Conservation (phyloP, 2,329 filamentous ascomycete species). For the Arthrobotrys sinensis region DNA sequence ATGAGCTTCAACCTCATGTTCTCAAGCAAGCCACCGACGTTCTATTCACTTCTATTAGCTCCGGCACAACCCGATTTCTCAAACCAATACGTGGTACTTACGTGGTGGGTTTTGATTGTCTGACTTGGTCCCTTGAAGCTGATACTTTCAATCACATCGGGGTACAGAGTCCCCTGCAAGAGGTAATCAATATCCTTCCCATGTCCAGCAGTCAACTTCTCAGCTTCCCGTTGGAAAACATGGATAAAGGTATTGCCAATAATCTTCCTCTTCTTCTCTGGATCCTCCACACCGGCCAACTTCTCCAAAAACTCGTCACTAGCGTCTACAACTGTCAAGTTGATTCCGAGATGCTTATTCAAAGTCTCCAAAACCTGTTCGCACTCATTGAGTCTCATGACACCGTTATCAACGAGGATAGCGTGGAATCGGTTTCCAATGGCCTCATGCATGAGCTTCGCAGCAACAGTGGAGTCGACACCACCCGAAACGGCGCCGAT, state of each 20-base stretch:
- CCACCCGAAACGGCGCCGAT: slow-evolving; percentile 85
- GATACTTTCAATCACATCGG: slow-evolving; percentile 80
- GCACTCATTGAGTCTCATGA: slow-evolving; percentile 89
- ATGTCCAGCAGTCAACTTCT: slow-evolving; percentile 66
- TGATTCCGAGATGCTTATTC: slow-evolving; percentile 84
- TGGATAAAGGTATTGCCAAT: slow-evolving; percentile 87
- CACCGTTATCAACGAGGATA: slow-evolving; percentile 86
- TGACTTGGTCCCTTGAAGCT: slow-evolving; percentile 80
- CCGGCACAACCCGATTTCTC: neutral
- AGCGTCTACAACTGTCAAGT: slow-evolving; percentile 88
- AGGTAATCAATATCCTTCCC: slow-evolving; percentile 88
- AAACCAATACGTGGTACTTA: slow-evolving; percentile 64
- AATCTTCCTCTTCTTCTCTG: slow-evolving; percentile 91
- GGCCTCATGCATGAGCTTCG: slow-evolving; percentile 86
- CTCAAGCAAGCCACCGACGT: slow-evolving; percentile 78
- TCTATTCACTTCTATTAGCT: slow-evolving; percentile 62
- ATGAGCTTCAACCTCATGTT: slow-evolving; percentile 78
- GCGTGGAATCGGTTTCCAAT: slow-evolving; percentile 89
- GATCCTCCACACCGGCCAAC: slow-evolving; percentile 82
- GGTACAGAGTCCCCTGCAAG: slow-evolving; percentile 88
- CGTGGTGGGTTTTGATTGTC: slow-evolving; percentile 82
- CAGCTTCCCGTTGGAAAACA: slow-evolving; percentile 84
- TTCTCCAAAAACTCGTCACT: slow-evolving; percentile 81
- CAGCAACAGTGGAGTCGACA: slow-evolving; percentile 90
- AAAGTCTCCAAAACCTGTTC: slow-evolving; percentile 85